Evolutionary conservation across 1,284 basidiomycete genomes (phyloP).

Genomic region (Ustilago nuda): DNA sequence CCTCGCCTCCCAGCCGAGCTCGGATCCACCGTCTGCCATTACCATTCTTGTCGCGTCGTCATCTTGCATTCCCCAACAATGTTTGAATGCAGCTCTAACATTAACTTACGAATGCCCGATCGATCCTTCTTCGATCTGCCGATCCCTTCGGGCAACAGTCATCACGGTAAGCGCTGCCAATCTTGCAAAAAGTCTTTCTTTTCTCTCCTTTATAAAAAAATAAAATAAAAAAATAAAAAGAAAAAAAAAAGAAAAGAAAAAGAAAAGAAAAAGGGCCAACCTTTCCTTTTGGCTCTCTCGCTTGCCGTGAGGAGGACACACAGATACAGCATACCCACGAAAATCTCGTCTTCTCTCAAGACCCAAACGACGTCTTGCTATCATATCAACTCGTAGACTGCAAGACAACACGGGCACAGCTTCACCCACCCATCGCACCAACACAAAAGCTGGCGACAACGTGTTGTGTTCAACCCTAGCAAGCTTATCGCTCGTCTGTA

Average conservation of each 20-base stretch:
- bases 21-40: not conserved
- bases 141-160: not conserved
- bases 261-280: not conserved
- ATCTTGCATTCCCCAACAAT: not conserved
- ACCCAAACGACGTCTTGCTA: too few species aligned
- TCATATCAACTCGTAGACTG: too few species aligned
- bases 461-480: too few species aligned
- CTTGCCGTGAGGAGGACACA: not conserved
- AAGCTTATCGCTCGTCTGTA: too few species aligned
- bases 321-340: not conserved
- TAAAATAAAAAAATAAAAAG: not conserved
- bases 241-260: not conserved
- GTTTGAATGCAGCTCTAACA: not conserved
- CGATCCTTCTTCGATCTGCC: not conserved
- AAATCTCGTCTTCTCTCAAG: too few species aligned
- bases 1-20: not conserved
- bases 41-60: not conserved
- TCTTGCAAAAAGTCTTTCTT: too few species aligned
- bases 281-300: not conserved
- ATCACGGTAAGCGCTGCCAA: too few species aligned
- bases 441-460: too few species aligned
- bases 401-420: too few species aligned
- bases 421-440: too few species aligned
- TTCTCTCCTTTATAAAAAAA: not conserved
- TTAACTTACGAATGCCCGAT: not conserved